Conservation (phyloP, 75 land plant species). For the Picea glauca region DNA sequence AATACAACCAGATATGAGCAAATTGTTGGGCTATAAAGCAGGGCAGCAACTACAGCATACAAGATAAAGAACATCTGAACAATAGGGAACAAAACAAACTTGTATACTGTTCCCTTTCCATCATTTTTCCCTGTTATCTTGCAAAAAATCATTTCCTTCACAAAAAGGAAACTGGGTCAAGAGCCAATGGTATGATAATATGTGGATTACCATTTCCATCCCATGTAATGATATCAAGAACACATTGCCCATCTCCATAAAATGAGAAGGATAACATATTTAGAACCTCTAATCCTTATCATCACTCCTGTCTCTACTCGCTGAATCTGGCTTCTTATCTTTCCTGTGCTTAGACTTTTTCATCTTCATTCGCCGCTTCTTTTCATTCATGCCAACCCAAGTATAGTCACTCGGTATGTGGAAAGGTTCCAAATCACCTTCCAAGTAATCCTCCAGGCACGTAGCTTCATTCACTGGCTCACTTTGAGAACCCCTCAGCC, state of each 20-base stretch:
- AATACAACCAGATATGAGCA: not conserved
- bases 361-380: conserved; percentile 82
- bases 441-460: conserved; percentile 18
- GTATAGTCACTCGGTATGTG: conserved; percentile 86
- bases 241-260: not conserved
- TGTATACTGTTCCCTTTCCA: not conserved
- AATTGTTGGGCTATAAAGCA: not conserved
- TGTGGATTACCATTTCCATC: not conserved
- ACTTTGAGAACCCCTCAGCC: conserved; percentile 14
- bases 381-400: conserved; percentile 95
- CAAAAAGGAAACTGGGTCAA: not conserved
- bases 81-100: not conserved
- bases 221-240: not conserved
- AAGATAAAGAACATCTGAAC: not conserved
- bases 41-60: conserved; percentile 5
- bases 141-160: not conserved
- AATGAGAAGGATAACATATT: not conserved
- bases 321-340: conserved; percentile 45
- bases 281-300: not conserved
- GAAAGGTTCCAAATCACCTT: conserved; percentile 74
- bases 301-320: conserved; percentile 14
- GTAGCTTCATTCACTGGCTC: not conserved
- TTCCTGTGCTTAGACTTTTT: conserved; percentile 73
- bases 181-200: not conserved
- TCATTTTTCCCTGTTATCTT: not conserved